These are phyloP conservation scores for Tripterygium wilfordii DNA, from an alignment of 177 flowering plant species.

Conservation along the genomic window DNA sequence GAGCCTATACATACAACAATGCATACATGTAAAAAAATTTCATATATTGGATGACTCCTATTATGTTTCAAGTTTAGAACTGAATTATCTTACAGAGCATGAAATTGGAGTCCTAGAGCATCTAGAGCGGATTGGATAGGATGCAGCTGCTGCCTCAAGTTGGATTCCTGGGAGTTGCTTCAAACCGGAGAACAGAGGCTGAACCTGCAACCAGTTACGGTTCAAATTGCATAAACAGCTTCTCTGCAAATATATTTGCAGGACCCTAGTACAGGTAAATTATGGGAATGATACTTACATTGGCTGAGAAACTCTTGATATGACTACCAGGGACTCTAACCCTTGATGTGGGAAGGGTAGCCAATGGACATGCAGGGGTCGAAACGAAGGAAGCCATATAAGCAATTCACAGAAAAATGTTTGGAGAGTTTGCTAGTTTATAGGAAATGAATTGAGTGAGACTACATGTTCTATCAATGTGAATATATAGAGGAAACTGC, in stretches of 20 bases:
- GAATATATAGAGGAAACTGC: no score
- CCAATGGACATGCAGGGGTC: conserved; percentile 6
- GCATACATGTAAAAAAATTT: no score
- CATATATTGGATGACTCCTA: no score
- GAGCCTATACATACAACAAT: conserved; percentile 24
- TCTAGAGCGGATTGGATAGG: conserved; percentile 11
- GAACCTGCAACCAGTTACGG: no score
- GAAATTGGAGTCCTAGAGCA: conserved; percentile 28
- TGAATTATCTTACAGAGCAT: conserved; percentile 32
- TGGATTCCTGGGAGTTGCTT: conserved; percentile 18
- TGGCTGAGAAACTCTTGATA: conserved; percentile 4
- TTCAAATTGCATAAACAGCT: no score
- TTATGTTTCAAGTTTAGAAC: no score
- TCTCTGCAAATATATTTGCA: no score
- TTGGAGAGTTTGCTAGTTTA: not conserved
- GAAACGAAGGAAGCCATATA: conserved; percentile 10
- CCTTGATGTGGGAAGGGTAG: conserved; percentile 12
- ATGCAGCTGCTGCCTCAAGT: conserved; percentile 17
- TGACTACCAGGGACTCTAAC: conserved; percentile 1
- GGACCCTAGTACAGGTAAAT: no score
- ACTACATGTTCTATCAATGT: no score
- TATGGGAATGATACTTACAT: conserved; percentile 14
- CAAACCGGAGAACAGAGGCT: conserved; percentile 17
- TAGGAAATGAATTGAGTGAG: not conserved
- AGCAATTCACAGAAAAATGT: not conserved